Evolutionary conservation across 2,329 filamentous ascomycete genomes (phyloP).

Genomic region (Alternaria sp.): DNA sequence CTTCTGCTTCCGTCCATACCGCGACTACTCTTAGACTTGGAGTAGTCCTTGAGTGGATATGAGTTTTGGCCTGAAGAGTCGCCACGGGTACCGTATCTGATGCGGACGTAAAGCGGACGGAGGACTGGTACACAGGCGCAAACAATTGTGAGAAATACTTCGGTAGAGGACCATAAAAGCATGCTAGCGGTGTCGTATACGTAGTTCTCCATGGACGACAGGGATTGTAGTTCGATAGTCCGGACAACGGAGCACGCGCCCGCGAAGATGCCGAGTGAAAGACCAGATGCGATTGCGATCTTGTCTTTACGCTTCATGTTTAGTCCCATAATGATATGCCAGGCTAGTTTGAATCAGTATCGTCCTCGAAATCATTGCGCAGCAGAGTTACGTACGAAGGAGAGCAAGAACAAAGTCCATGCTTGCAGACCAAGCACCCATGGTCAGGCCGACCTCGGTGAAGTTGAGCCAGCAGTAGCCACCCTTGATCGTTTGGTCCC

Average conservation of each 20-base stretch:
- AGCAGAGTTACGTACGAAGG: slow-evolving; percentile 26
- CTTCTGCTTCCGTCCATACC: slow-evolving; percentile 11
- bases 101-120: slow-evolving; percentile 52
- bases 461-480: slow-evolving; percentile 41
- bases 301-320: slow-evolving; percentile 49
- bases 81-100: slow-evolving; percentile 31
- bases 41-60: slow-evolving; percentile 34
- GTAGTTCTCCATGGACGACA: slow-evolving; percentile 41
- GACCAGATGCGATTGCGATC: slow-evolving; percentile 41
- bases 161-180: slow-evolving; percentile 45
- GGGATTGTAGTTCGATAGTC: slow-evolving; percentile 38
- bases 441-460: slow-evolving; percentile 36
- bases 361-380: neutral
- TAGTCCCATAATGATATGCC: slow-evolving; percentile 43
- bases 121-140: slow-evolving; percentile 62
- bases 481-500: slow-evolving; percentile 36
- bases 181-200: slow-evolving; percentile 44
- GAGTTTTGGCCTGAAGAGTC: slow-evolving; percentile 26
- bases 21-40: slow-evolving; percentile 23
- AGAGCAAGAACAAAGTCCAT: slow-evolving; percentile 49
- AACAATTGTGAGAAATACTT: slow-evolving; percentile 59
- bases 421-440: slow-evolving; percentile 44
- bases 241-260: slow-evolving; percentile 44
- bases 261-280: slow-evolving; percentile 44
- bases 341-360: slow-evolving; percentile 23